A percentile compares a stretch with the other conserved stretches of the same genome.
These are phyloP conservation scores for Aspergillus eucalypticola DNA, from an alignment of 2,329 filamentous ascomycete species.

Conservation along the genomic window DNA sequence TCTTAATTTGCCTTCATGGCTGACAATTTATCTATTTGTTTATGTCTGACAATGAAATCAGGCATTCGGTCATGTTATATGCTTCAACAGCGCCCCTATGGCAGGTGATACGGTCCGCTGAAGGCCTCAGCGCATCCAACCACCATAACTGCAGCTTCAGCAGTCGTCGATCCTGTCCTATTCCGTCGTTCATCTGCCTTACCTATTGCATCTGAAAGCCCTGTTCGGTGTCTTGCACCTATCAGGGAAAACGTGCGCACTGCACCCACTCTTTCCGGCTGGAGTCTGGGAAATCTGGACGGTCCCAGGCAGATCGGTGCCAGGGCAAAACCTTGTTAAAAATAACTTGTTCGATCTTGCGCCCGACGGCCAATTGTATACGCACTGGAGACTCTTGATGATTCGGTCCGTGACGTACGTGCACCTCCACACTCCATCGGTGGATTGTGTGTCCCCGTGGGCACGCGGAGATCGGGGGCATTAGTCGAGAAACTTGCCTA, in stretches of 20 bases:
- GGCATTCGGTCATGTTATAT: background rate
- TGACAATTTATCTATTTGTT: background rate
- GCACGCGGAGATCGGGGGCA: background rate
- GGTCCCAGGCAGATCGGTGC: background rate
- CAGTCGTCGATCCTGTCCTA: conserved; percentile 2
- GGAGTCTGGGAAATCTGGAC: background rate
- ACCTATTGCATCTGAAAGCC: no score
- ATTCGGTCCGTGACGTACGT: background rate
- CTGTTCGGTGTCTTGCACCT: no score
- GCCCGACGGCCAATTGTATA: background rate
- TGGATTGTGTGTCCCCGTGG: background rate
- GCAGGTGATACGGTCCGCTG: background rate
- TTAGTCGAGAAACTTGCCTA: background rate
- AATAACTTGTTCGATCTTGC: background rate
- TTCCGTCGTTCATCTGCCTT: background rate
- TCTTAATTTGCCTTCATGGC: background rate
- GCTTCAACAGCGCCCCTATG: background rate
- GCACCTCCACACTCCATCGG: background rate
- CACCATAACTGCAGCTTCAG: background rate
- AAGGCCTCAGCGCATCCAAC: background rate
- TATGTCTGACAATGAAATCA: background rate
- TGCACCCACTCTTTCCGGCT: background rate
- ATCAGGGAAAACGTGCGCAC: background rate
- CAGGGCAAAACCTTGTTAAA: background rate
- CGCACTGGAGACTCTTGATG: no score